Evolutionary conservation across 169 alveolate species (phyloP).

Genomic region (Plasmodium gallinaceum): DNA sequence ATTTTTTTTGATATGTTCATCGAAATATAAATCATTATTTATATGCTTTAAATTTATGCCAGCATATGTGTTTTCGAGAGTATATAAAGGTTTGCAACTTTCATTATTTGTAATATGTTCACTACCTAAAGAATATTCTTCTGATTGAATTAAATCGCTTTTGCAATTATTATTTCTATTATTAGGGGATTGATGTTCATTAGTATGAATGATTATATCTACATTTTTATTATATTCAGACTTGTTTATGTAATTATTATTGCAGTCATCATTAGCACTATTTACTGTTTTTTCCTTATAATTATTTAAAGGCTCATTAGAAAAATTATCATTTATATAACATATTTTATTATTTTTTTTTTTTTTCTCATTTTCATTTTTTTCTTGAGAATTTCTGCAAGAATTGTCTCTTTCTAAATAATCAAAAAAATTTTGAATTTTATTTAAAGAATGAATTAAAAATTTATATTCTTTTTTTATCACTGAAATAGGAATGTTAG

Average conservation of each 20-base stretch:
- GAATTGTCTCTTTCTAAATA: constrained; percentile 7
- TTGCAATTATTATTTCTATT: no score
- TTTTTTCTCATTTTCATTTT: neutral
- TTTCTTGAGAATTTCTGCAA: constrained; percentile 3
- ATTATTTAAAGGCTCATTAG: constrained; percentile 3
- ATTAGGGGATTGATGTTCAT: no score
- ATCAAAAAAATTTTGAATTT: constrained; percentile 12
- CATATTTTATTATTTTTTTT: neutral
- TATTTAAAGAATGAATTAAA: constrained; percentile 21
- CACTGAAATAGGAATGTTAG: constrained; percentile 39
- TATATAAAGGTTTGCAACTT: no score
- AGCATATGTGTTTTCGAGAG: no score
- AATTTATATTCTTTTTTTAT: constrained; percentile 40
- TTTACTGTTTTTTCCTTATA: neutral
- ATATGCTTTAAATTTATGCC: no score
- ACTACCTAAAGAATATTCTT: no score
- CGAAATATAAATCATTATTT: no score
- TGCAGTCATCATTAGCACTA: neutral
- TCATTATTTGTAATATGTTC: no score
- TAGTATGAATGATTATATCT: no score
- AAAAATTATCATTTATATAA: neutral
- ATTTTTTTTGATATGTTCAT: no score
- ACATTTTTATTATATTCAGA: neutral
- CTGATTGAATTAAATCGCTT: no score
- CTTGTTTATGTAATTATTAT: neutral